These are phyloP conservation scores for Exophiala mesophila DNA, from an alignment of 2,329 filamentous ascomycete genomes.

Conservation along the genomic window DNA sequence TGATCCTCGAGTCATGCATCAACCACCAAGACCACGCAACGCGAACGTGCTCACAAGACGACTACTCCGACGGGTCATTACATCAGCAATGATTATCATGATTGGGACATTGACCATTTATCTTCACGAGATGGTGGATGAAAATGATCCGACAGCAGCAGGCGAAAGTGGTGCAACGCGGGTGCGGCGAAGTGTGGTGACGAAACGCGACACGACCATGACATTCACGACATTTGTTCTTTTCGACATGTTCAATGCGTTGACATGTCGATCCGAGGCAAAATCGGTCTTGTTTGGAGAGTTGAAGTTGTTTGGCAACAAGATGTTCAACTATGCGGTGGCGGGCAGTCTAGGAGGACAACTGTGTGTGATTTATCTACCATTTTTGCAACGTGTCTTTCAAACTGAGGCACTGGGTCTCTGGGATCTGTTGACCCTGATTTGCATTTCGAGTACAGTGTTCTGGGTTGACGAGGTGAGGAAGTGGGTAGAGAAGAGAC, in stretches of 20 bases:
- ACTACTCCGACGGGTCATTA: constrained; percentile 78
- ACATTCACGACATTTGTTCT: constrained; percentile 98
- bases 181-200: constrained; percentile 58
- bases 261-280: constrained; percentile 83
- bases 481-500: constrained; percentile 64
- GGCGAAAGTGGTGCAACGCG: constrained; percentile 6
- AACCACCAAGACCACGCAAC: constrained; percentile 77
- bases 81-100: constrained; percentile 85
- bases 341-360: constrained; percentile 79
- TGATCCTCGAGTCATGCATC: constrained; percentile 88
- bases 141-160: constrained; percentile 37
- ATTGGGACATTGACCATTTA: constrained; percentile 87
- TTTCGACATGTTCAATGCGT: constrained; percentile 99
- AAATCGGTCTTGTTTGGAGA: constrained; percentile 88
- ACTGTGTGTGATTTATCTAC: constrained; percentile 87
- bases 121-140: constrained; percentile 83
- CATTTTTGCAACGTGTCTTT: constrained; percentile 88
- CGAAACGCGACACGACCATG: constrained; percentile 94
- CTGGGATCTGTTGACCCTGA: constrained; percentile 66
- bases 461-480: constrained; percentile 92
- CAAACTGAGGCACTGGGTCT: constrained; percentile 83
- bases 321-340: constrained; percentile 95
- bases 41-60: constrained; percentile 85
- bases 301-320: constrained; percentile 75
- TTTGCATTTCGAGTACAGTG: constrained; percentile 76